Conservation (phyloP, 2,329 filamentous ascomycete species). For the Hypoxylon sp. region DNA sequence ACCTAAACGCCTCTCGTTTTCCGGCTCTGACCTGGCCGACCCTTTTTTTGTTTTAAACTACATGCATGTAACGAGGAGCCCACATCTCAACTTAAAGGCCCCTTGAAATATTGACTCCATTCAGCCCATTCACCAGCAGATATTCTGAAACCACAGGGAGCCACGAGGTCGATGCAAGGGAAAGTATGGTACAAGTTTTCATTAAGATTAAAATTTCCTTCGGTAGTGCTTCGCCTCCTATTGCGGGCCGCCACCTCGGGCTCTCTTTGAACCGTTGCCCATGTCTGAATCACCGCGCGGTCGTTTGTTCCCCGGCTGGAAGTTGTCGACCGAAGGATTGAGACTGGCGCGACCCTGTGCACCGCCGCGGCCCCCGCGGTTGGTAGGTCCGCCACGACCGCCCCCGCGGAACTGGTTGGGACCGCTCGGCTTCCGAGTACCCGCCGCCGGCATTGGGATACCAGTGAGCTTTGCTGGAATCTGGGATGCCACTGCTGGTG, state of each 20-base stretch:
- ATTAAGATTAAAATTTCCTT: constrained; percentile 7
- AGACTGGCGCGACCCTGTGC: constrained; percentile 54
- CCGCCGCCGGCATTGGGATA: constrained; percentile 54
- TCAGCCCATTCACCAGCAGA: neutral
- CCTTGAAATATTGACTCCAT: constrained; percentile 6
- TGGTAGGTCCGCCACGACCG: constrained; percentile 51
- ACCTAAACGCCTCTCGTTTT: constrained; percentile 30
- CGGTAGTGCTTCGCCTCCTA: constrained; percentile 13
- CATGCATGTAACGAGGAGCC: constrained; percentile 9
- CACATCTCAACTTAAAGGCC: neutral
- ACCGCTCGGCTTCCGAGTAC: constrained; percentile 49
- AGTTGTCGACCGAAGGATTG: constrained; percentile 64
- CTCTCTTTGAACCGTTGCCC: constrained; percentile 55
- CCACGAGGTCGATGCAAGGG: neutral
- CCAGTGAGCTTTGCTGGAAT: constrained; percentile 54
- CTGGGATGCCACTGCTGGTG: constrained; percentile 36
- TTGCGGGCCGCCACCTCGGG: constrained; percentile 50
- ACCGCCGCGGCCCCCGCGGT: constrained; percentile 56
- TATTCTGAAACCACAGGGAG: constrained; percentile 6
- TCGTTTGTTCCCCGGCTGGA: constrained; percentile 67
- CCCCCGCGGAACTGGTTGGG: constrained; percentile 47
- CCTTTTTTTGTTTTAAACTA: constrained; percentile 20
- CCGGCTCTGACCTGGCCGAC: constrained; percentile 21
- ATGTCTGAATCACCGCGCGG: constrained; percentile 62
- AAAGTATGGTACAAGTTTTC: constrained; percentile 6